Evolutionary conservation across 495 filamentous ascomycete genomes (phyloP), one percentile per base, ranked within the genome.

Genomic region (Amphirosellinia nigrospora): DNA sequence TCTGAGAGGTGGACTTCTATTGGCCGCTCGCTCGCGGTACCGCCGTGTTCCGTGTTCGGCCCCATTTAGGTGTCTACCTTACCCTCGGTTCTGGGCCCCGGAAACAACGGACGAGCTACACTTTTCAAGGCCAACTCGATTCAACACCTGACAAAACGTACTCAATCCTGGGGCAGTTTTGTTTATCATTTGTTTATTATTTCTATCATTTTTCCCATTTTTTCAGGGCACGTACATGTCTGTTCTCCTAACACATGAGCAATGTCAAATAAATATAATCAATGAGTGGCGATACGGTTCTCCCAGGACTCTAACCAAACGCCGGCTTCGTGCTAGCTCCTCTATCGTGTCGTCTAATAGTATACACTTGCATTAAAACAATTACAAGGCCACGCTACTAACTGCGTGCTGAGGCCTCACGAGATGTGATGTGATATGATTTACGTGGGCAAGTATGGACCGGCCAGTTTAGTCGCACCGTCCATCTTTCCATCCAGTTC

Each of bases 401-500:
- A 32, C 34, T 4, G 5, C 21, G 39, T 1, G 65, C 53, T 53
- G n/a, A 19, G 3, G 26, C 28, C 10, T 36, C 39, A 38, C 7
- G 16, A 56, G 34, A 66, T n/a, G 16, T 4, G n/a, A 32, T 50
- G 10, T 41, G 34, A 66, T n/a, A 9, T 4, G n/a, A 32, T 50
- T 4, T 41, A 56, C 19, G 23, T 23, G 50, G 34, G 34, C 9
- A n/a, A 45, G 36, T 23, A 66, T 28, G 30, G 15, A 16, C 30
- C 6, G 16, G 21, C 34, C 64, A 36, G 34, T 39, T 50, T 55
- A 86, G 68, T 84, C 84, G 64, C 86, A 88, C 1, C 84, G 80
- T 30, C 95, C 95, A 87, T 97, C 94, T 82, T 91, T 93, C 92
- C 94, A 96, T 3, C 96, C 96, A 13, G 89, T 93, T 83, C 91